These are phyloP conservation scores for Clitopilus passeckerianus DNA, from an alignment of 768 basidiomycete genomes.

Conservation along the genomic window DNA sequence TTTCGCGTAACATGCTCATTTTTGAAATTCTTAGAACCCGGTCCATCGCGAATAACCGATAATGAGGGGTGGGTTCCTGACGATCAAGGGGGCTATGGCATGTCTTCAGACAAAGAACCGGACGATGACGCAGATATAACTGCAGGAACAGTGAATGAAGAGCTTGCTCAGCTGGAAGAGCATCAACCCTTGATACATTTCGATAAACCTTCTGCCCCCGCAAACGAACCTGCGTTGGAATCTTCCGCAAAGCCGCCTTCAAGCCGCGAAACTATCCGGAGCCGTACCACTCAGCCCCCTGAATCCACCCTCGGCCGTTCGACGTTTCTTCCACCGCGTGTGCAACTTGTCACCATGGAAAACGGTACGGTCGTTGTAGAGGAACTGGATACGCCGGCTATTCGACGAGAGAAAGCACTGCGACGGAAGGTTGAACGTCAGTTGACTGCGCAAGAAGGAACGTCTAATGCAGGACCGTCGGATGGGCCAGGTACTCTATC, in stretches of 20 bases:
- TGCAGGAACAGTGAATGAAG: slow-evolving; percentile 14
- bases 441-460: slow-evolving; percentile 12
- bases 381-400: slow-evolving; percentile 67
- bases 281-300: slow-evolving; percentile 2
- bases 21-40: neutral
- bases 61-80: neutral
- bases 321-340: slow-evolving; percentile 11
- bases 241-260: neutral
- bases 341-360: slow-evolving; percentile 23
- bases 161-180: slow-evolving; percentile 1
- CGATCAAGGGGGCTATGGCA: slow-evolving; percentile 30
- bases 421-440: slow-evolving; percentile 36
- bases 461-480: neutral
- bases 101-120: slow-evolving; percentile 44
- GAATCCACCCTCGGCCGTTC: slow-evolving; percentile 7
- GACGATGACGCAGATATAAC: slow-evolving; percentile 21
- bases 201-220: neutral
- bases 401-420: slow-evolving; percentile 52
- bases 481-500: neutral
- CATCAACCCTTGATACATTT: neutral
- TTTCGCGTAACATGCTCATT: neutral
- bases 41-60: neutral
- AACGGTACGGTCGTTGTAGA: slow-evolving; percentile 61
- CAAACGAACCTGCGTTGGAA: neutral
- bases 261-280: neutral